These are phyloP conservation scores for Amaranthus hypochondriacus DNA, from an alignment of 148 eudicot genomes.

Conservation along the genomic window DNA sequence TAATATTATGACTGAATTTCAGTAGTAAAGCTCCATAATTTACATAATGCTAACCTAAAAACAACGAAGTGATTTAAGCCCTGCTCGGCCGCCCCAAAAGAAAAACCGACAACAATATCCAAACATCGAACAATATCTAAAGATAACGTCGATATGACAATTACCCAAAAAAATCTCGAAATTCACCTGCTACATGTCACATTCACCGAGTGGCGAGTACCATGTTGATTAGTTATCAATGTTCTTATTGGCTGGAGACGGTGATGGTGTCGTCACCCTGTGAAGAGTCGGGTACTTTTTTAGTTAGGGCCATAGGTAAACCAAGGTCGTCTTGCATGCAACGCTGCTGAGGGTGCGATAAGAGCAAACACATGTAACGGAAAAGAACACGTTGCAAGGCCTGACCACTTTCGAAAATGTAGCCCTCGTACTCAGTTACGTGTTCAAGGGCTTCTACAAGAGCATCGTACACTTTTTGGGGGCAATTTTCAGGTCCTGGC, in stretches of 20 bases:
- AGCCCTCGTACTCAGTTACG: constrained; percentile 79
- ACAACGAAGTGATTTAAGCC: background rate
- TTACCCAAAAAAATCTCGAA: background rate
- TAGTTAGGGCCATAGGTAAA: constrained; percentile 61
- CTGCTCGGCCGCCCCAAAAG: background rate
- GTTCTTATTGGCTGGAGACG: constrained; percentile 46
- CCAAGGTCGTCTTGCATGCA: constrained; percentile 74
- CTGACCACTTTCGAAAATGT: constrained; percentile 86
- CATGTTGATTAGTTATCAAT: background rate
- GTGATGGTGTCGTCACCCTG: constrained; percentile 46
- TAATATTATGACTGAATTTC: too few species aligned
- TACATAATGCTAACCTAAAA: background rate
- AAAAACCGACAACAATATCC: background rate
- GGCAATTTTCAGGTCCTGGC: constrained; percentile 87
- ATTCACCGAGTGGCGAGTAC: background rate
- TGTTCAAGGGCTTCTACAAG: constrained; percentile 84
- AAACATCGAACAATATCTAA: background rate
- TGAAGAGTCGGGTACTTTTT: constrained; percentile 47
- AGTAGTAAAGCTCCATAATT: background rate
- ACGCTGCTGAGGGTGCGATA: constrained; percentile 91
- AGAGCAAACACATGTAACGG: constrained; percentile 63
- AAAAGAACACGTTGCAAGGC: constrained; percentile 69
- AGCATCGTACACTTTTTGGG: constrained; percentile 84
- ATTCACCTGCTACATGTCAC: background rate
- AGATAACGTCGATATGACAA: background rate